phyloP scores from a whole-genome alignment of 345 rosid genomes.

The Erucastrum elatum region DNA sequence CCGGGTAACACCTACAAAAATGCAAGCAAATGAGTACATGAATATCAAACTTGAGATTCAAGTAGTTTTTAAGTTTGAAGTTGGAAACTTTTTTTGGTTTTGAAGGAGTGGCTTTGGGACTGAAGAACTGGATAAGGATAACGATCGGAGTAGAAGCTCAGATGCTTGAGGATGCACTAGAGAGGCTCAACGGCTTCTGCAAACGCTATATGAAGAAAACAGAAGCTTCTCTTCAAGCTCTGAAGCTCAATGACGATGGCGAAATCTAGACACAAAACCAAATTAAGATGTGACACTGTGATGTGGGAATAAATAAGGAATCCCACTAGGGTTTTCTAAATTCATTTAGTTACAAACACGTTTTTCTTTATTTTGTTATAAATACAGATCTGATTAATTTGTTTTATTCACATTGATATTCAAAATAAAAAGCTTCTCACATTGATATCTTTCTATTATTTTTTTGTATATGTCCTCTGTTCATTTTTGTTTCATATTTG shows the following conservation, averaged over 20 bases:
- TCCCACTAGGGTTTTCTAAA: too few species aligned
- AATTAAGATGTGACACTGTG: conserved; percentile 5
- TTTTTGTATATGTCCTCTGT: too few species aligned
- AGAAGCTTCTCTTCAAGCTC: conserved; percentile 11
- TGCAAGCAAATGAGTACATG: neutral
- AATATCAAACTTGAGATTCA: neutral
- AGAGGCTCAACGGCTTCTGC: conserved; percentile 57
- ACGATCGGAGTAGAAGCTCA: conserved; percentile 58
- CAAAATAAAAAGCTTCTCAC: too few species aligned
- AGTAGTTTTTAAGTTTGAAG: neutral
- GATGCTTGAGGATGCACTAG: conserved; percentile 58
- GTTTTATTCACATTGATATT: too few species aligned
- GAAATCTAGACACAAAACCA: conserved; percentile 9
- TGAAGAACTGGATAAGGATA: conserved; percentile 67
- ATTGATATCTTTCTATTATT: too few species aligned
- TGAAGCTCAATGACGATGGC: conserved; percentile 7
- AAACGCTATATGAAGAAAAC: conserved; percentile 44
- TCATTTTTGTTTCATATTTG: too few species aligned
- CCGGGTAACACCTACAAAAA: conserved; percentile 42
- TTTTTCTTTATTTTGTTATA: too few species aligned
- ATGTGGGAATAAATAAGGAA: too few species aligned
- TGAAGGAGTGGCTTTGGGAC: conserved; percentile 58
- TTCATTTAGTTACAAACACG: neutral
- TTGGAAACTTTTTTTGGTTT: neutral
- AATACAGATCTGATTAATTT: too few species aligned